Evolutionary conservation across 1,284 basidiomycete species (phyloP), one percentile per base, ranked within the genome.

Genomic region (Exobasidium cylindrosporum): DNA sequence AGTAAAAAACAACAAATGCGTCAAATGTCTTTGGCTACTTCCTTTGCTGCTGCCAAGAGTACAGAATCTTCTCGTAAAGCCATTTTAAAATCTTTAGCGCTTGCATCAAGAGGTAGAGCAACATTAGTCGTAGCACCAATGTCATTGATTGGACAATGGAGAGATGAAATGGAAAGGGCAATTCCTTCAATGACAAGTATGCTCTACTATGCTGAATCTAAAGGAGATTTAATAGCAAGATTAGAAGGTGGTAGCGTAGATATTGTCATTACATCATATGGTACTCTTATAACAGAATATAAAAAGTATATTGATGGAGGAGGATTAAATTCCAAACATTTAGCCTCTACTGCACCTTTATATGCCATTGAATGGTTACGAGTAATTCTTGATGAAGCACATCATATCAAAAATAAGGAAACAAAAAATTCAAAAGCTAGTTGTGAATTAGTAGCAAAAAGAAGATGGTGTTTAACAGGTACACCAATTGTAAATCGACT

Each of bases 81-180:
- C 1, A 35, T 68, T 46, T 68, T 63, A 40, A 68, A 61, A 32
- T 40, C 35, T 10, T 24, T 50, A 24, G 63, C 70, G 3, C 66
- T 65, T 0, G 61, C 69, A 13, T 57, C 69, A 14, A 61, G 63
- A 26, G 68, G 65, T 23, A 65, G 58, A 29, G 75, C 91, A 0
- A 97, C 94, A 1, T 83, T 98, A 0, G 90, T 98, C 47, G 88
- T 98, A 21, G 92, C 92, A 17, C 95, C 95, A 0, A 92, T 96
- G 23, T 93, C 91, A 13, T 83, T 98, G 17, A 84, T 97, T 2
- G 83, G 86, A 28, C 95, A 98, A 79, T 98, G 95, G 95, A 84
- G 86, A 11, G 87, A 90, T 46, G 95, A 98, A 78, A 83, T 98
- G 13, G 84, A 87, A 68, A 81, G 84, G 31, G 83, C 83, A 21